Base-by-base conservation (phyloP, 495 filamentous ascomycete species). In the Neurospora sp. region DNA sequence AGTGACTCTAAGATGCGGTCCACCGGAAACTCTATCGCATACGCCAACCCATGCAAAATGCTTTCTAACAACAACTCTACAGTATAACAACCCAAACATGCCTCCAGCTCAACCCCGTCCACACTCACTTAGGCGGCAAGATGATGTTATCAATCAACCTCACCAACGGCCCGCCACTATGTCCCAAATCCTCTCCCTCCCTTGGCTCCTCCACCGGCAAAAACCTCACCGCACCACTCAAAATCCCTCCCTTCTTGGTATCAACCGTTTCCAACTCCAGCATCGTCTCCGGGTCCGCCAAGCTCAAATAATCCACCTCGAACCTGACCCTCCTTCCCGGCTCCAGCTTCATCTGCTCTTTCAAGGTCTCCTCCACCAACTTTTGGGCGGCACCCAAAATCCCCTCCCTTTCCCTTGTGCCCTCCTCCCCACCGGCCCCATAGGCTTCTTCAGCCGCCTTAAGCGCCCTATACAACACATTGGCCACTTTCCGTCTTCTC, bases 111-210 rank as follows among this genome's bases (percentile, higher is more conserved):
- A 31, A 39, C 38, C 35, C 14, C 2, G 0, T 61, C 9, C 18
- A 20, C 14, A 7, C n/a, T 5, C 16, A 46, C 1, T 35, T 22
- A 0, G 89, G 87, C 75, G 86, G 83, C 40, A 96, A 81, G 71
- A 96, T 91, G 76, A 98, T 89, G 76, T 99, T 99, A 79, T 99
- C 96, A 79, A 99, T 98, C 79, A 99, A 81, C 71, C 96, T 86
- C 22, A 99, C 96, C 22, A 80, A 46, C 8, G 93, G 85, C 0
- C 90, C 89, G 31, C 84, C 84, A 37, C 90, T 92, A 75, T 89
- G 88, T 7, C 93, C 93, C 46, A 93, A 79, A 71, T 93, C 89
- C 82, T 98, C 94, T 2, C 85, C 90, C 27, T 87, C 81, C 42
- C 83, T 84, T 2, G 90, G 84, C 65, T 87, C 86, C 78, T 96